Evolutionary conservation across 179 eudicot genomes (phyloP).

Genomic region (Beta lomatogona): DNA sequence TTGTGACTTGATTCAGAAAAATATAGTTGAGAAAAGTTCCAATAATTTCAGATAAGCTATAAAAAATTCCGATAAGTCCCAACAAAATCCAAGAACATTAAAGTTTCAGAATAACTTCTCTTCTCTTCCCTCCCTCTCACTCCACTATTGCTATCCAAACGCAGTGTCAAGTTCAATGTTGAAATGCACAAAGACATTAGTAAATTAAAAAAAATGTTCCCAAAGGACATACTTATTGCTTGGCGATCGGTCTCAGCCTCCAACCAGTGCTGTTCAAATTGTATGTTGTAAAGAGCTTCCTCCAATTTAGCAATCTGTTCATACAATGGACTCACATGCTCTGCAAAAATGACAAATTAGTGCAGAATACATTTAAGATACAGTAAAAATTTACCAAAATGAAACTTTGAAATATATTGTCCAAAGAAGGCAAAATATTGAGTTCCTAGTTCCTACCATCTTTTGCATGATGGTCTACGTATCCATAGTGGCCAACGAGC

Average conservation of each 20-base stretch:
- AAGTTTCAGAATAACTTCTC: too few species aligned
- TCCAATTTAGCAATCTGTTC: constrained; percentile 84
- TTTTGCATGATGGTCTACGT: constrained; percentile 81
- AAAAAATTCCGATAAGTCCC: too few species aligned
- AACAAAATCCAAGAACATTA: too few species aligned
- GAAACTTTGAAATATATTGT: constrained; percentile 12
- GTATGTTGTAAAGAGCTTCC: constrained; percentile 85
- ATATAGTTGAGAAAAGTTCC: too few species aligned
- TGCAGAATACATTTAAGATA: background rate
- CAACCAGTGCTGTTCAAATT: constrained; percentile 95
- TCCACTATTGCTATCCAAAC: too few species aligned
- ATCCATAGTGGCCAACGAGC: constrained; percentile 72
- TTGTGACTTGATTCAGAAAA: too few species aligned
- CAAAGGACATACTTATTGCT: constrained; percentile 53
- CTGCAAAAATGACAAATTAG: constrained; percentile 39
- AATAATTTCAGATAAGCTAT: too few species aligned
- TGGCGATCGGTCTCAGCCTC: constrained; percentile 96
- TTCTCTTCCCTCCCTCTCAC: too few species aligned
- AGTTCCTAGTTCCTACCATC: constrained; percentile 54
- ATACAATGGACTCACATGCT: constrained; percentile 75
- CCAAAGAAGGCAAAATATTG: background rate
- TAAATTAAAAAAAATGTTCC: background rate
- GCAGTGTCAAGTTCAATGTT: background rate
- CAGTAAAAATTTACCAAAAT: constrained; percentile 5
- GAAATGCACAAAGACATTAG: background rate